Percentiles rank a stretch among this genome's conserved stretches.
phyloP scores from a whole-genome alignment of 805 yeast genomes.

The Saccharomycopsis sp. region DNA sequence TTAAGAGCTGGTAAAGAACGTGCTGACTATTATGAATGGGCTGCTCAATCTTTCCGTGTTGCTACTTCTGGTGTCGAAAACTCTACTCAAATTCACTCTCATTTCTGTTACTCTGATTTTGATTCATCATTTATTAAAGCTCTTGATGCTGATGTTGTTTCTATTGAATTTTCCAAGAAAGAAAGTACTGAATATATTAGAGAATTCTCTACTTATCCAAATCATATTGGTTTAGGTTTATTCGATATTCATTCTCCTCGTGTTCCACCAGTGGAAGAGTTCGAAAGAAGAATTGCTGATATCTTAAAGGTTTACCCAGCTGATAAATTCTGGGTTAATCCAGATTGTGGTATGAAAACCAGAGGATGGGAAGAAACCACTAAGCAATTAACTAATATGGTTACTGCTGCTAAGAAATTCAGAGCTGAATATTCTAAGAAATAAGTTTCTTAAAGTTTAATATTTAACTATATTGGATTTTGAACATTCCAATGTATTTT shows the following conservation, averaged over 20 bases:
- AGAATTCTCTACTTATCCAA: conserved; percentile 97
- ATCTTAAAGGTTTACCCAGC: conserved; percentile 96
- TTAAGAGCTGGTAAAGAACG: conserved; percentile 97
- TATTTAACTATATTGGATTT: no score
- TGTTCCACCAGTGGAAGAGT: conserved; percentile 96
- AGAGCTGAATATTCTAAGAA: conserved; percentile 38
- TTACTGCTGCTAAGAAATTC: conserved; percentile 96
- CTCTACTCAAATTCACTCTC: conserved; percentile 97
- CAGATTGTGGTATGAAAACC: conserved; percentile 99
- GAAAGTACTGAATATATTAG: conserved; percentile 97
- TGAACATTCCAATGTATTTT: no score
- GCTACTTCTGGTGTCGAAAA: conserved; percentile 97
- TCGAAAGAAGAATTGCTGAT: conserved; percentile 84
- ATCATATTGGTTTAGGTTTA: conserved; percentile 98
- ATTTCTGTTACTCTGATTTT: conserved; percentile 99
- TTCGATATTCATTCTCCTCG: conserved; percentile 99
- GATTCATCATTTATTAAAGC: conserved; percentile 99
- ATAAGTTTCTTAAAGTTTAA: no score
- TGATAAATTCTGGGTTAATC: conserved; percentile 99
- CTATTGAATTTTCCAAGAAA: conserved; percentile 99
- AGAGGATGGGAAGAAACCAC: conserved; percentile 99
- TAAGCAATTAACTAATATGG: conserved; percentile 96
- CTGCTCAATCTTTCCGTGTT: conserved; percentile 98
- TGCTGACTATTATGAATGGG: conserved; percentile 94
- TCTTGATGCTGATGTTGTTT: conserved; percentile 98